Evolutionary conservation across 2,329 filamentous ascomycete genomes (phyloP).

Genomic region (Botrytis galanthina): DNA sequence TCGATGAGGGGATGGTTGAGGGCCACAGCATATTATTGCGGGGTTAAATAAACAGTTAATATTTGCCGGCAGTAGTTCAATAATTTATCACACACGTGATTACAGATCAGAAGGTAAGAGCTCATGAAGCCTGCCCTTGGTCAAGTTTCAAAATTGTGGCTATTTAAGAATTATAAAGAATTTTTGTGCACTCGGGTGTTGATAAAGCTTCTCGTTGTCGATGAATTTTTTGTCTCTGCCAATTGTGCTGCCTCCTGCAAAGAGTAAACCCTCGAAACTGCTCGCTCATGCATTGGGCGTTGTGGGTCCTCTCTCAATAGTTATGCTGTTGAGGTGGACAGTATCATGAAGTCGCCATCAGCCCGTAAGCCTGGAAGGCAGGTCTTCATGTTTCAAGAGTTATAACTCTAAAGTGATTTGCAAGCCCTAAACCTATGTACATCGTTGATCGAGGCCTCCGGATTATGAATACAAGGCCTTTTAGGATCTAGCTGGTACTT

Average conservation of each 20-base stretch:
- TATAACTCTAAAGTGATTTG: constrained; percentile 1
- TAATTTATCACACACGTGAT: not conserved
- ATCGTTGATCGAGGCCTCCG: constrained; percentile 16
- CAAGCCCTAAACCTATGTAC: constrained; percentile 19
- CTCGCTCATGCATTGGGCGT: not conserved
- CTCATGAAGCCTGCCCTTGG: not conserved
- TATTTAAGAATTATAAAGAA: not conserved
- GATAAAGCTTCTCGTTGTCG: not conserved
- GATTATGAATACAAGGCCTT: constrained; percentile 20
- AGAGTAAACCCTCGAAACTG: not conserved
- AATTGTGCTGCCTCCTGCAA: not conserved
- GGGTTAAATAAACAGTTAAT: not conserved
- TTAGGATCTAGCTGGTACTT: constrained; percentile 47
- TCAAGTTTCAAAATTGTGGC: not conserved
- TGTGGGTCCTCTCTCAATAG: not conserved
- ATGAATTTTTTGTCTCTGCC: not conserved
- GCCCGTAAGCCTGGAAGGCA: not conserved
- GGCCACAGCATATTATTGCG: constrained; percentile 4
- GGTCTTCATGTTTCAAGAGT: not conserved
- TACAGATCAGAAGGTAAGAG: not conserved
- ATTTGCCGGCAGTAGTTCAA: constrained; percentile 14
- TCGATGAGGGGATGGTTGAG: constrained; percentile 11
- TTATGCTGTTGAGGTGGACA: not conserved
- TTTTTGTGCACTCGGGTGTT: not conserved
- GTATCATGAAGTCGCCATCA: not conserved